Evolutionary conservation across 495 filamentous ascomycete genomes (phyloP).

Genomic region (Trichoderma erinaceum): DNA sequence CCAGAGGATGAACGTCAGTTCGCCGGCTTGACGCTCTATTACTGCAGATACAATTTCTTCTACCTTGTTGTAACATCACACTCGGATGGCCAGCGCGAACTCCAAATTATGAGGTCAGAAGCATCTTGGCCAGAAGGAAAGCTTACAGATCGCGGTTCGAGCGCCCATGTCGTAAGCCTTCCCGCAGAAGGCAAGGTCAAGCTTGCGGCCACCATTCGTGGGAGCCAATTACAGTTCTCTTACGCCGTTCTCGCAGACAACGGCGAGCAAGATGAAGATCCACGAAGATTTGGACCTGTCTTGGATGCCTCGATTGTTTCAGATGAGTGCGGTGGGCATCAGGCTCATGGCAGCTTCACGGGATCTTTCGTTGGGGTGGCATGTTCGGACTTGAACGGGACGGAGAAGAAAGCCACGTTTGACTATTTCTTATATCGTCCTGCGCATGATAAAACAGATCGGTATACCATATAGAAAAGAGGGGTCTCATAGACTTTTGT

Average conservation of each 20-base stretch:
- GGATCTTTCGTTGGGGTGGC: constrained; percentile 52
- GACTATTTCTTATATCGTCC: constrained; percentile 48
- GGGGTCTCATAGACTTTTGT: background rate
- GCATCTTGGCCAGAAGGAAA: constrained; percentile 43
- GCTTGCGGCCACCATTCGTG: constrained; percentile 41
- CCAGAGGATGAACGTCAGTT: constrained; percentile 51
- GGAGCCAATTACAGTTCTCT: constrained; percentile 44
- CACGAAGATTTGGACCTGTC: constrained; percentile 45
- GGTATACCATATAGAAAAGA: background rate
- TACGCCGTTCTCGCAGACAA: constrained; percentile 33
- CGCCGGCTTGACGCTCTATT: constrained; percentile 51
- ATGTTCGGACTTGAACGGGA: constrained; percentile 48
- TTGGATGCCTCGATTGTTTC: constrained; percentile 48
- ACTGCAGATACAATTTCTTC: constrained; percentile 55
- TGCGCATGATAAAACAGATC: constrained; percentile 26
- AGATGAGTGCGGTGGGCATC: constrained; percentile 53
- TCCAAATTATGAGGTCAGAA: constrained; percentile 47
- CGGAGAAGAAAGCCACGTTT: constrained; percentile 39
- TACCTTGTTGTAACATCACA: constrained; percentile 51
- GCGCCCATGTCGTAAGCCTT: constrained; percentile 30
- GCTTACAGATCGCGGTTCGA: constrained; percentile 21
- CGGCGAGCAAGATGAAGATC: constrained; percentile 25
- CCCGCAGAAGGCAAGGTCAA: constrained; percentile 47
- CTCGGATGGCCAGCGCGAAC: constrained; percentile 46
- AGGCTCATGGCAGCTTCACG: constrained; percentile 51